Conservation (phyloP, 805 yeast species). For the Saturnispora besseyi region DNA sequence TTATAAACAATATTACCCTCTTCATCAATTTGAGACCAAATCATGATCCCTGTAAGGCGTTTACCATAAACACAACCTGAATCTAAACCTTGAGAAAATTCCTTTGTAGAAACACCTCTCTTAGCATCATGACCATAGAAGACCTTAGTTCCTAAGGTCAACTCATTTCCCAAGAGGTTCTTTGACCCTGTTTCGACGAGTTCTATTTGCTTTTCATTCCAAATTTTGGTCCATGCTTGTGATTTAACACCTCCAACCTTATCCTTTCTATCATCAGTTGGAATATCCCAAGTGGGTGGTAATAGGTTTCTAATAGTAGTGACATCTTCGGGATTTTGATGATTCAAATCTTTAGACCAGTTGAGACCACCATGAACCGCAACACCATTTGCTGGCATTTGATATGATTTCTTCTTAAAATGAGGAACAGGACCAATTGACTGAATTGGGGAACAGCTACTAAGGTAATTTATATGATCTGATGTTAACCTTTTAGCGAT, state of each 20-base stretch:
- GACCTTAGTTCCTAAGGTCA: slow-evolving; percentile 33
- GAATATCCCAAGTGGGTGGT: slow-evolving; percentile 51
- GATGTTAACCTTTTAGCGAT: slow-evolving; percentile 49
- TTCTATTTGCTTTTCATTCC: slow-evolving; percentile 22
- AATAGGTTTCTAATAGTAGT: slow-evolving; percentile 63
- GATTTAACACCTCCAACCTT: slow-evolving; percentile 23
- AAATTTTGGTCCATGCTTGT: slow-evolving; percentile 27
- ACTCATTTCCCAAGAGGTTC: slow-evolving; percentile 7
- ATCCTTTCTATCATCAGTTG: slow-evolving; percentile 39
- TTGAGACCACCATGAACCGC: slow-evolving; percentile 82
- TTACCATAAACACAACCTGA: slow-evolving; percentile 76
- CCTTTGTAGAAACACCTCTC: slow-evolving; percentile 56
- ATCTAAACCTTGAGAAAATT: slow-evolving; percentile 73
- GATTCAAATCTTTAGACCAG: slow-evolving; percentile 47
- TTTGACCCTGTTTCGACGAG: slow-evolving; percentile 7
- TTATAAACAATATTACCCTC: slow-evolving; percentile 19
- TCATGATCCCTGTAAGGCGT: slow-evolving; percentile 51
- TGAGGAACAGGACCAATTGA: slow-evolving; percentile 53
- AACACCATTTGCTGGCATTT: slow-evolving; percentile 30
- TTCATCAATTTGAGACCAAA: slow-evolving; percentile 30
- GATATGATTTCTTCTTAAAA: slow-evolving; percentile 17
- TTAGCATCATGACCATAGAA: slow-evolving; percentile 88
- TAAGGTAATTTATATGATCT: slow-evolving; percentile 51
- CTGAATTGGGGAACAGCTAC: slow-evolving; percentile 56
- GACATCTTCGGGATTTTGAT: slow-evolving; percentile 54